Evolutionary conservation across 106 monocot genomes (phyloP), one percentile per base, ranked within the genome.

Genomic region (Narthecium ossifragum): DNA sequence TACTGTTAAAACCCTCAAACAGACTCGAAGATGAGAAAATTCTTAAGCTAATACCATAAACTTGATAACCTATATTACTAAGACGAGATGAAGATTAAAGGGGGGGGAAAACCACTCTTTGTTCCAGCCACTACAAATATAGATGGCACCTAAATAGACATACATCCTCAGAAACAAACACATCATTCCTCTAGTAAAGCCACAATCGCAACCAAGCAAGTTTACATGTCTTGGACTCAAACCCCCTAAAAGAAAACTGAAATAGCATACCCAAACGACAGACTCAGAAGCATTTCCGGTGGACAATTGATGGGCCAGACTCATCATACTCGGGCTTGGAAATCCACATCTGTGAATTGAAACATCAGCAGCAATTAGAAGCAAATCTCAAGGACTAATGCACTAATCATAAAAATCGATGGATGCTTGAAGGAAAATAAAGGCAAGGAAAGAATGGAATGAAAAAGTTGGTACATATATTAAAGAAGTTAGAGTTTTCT

Each of bases 271-370:
- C 58, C 21, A 48, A 4, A 32, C 20, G 5, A 28, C 1, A 30
- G 48, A 48, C 61, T 62, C 21, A 62, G 46, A 62, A 62, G 46
- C 61, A 62, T 47, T 62, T 62, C 61, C 61, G 43, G 61, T 62
- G 61, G 21, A 62, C 61, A 47, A 62, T 62, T 3, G 61, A 62
- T 11, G 61, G 61, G 10, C 61, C 61, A 4, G 61, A 62, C 6
- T 62, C 61, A 22, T 62, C 61, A 22, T 62, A 62, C 61, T 62
- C 61, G 0, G 47, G 17, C 61, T 62, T 62, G 1, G 61, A 62
- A 6, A 62, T 62, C 61, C 61, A 62, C 61, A 62, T 62, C 61
- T 62, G 61, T 13, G 31, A 43, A 60, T 43, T 41, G 4, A 5
- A 60, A 46, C 7, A 46, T 46, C 3, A 17, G 17, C 3, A 46